Conservation (phyloP, 2,329 filamentous ascomycete species). For the Amylocarpus encephaloides region DNA sequence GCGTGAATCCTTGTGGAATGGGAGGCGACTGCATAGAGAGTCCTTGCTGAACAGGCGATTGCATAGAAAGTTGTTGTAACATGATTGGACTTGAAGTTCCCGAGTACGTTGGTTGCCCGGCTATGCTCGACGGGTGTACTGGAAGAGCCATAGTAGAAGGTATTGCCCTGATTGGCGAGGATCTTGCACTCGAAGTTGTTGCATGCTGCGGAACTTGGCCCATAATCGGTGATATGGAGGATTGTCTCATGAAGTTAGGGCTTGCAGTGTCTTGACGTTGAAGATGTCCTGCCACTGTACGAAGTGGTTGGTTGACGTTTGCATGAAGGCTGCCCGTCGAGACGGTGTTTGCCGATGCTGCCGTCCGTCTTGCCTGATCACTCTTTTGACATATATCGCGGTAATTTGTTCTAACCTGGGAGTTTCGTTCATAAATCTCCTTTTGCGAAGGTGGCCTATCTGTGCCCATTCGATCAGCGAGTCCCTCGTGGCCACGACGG, state of each 20-base stretch:
- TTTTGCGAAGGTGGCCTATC: constrained; percentile 21
- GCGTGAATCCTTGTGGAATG: constrained; percentile 1
- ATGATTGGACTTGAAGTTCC: constrained; percentile 20
- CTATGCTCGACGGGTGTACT: neutral
- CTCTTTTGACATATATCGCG: neutral
- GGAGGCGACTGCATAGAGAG: too few relatives aligned
- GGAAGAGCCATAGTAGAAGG: too few relatives aligned
- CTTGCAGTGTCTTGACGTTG: neutral
- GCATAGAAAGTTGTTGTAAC: constrained; percentile 22
- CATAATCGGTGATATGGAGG: too few relatives aligned
- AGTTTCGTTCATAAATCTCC: constrained; percentile 25
- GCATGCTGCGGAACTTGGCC: too few relatives aligned
- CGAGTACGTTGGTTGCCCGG: constrained; percentile 6
- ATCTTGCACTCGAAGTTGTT: too few relatives aligned
- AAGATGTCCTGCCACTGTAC: neutral
- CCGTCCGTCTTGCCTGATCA: neutral
- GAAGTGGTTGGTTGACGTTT: neutral
- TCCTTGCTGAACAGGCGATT: constrained; percentile 21
- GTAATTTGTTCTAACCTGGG: constrained; percentile 19
- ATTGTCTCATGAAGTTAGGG: neutral
- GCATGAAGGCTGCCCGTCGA: neutral
- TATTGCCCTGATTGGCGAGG: too few relatives aligned
- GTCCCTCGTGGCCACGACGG: constrained; percentile 29
- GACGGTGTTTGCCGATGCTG: neutral
- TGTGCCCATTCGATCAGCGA: constrained; percentile 24